Percentiles rank a stretch among this genome's conserved stretches.
Conservation (phyloP, 805 yeast genomes). For the Ogataea sp. region DNA sequence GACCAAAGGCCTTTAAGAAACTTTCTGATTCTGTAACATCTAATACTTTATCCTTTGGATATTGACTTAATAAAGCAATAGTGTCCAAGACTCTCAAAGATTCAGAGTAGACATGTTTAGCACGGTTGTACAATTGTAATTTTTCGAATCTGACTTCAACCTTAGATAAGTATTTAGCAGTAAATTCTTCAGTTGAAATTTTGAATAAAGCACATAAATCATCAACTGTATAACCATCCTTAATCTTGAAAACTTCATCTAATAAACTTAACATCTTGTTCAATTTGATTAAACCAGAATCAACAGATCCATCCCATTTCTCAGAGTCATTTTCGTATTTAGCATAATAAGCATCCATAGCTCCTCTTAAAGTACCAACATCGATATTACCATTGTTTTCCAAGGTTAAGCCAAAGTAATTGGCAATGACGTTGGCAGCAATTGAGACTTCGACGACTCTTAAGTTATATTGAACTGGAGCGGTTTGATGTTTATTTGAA, state of each 20-base stretch:
- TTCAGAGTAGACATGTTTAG: slow-evolving; percentile 58
- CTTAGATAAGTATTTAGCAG: slow-evolving; percentile 35
- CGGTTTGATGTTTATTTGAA: slow-evolving; percentile 63
- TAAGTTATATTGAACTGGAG: slow-evolving; percentile 60
- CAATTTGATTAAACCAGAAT: slow-evolving; percentile 32
- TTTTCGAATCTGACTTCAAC: slow-evolving; percentile 50
- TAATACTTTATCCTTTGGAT: slow-evolving; percentile 6
- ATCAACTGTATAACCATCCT: slow-evolving; percentile 41
- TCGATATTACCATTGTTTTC: slow-evolving; percentile 41
- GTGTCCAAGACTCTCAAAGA: slow-evolving; percentile 49
- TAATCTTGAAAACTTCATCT: slow-evolving; percentile 32
- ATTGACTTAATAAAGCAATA: slow-evolving; percentile 29
- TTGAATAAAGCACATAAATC: slow-evolving; percentile 39
- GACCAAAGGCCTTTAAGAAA: slow-evolving; percentile 40
- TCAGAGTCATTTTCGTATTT: slow-evolving; percentile 19
- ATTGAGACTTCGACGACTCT: slow-evolving; percentile 66
- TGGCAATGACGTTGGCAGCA: slow-evolving; percentile 55
- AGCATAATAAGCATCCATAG: slow-evolving; percentile 42
- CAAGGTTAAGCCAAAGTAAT: slow-evolving; percentile 33
- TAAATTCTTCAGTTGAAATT: slow-evolving; percentile 33
- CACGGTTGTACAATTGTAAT: slow-evolving; percentile 49
- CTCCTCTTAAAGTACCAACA: slow-evolving; percentile 59
- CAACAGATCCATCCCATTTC: slow-evolving; percentile 40
- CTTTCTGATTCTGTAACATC: slow-evolving; percentile 17
- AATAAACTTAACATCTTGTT: slow-evolving; percentile 32